Evolutionary conservation across 2,329 filamentous ascomycete genomes (phyloP), one percentile per base, ranked within the genome.

Genomic region (Colletotrichum incanum): DNA sequence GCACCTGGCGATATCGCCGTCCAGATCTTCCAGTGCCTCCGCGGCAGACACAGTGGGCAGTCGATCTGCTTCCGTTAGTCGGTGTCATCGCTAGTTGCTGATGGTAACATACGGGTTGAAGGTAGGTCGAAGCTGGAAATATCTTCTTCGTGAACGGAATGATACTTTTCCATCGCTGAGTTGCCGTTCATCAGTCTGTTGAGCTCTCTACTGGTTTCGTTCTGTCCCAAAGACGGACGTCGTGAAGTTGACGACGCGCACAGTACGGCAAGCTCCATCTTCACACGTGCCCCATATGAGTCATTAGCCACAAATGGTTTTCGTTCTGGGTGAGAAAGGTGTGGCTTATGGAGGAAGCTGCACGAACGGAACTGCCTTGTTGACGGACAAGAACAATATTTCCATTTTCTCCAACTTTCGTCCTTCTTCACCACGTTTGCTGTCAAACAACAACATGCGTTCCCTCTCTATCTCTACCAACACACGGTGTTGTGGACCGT

Each of bases 1-100:
- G 67, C 84, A 84, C 71, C 85, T 86, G 18, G 84, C 83, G 23
- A 84, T 81, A 67, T 87, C 84, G 58, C 85, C 82, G 59, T 88
- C 84, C 55, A 93, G 82, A 31, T 89, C 86, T 71, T 92, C 86
- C 55, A 95, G 84, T 9, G 91, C 93, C 78, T 94, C 88, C 1
- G 93, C 93, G 39, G 93, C 94, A 23, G 93, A 94, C 60, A 95
- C 87, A 1, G 94, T 94, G 45, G 94, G 92, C 65, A 96, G 85
- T 63, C 93, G 90, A 83, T 95, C 93, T 95, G n/a, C 41, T 47
- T 63, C 55, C 70, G 75, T 75, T 70, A 77, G 74, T 26, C 18
- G 59, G 66, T 67, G 59, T 67, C 63, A 31, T 26, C 43, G 31
- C 23, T 47, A 34, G 61, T 65, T 58, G 26, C 45, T 26, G 23